Base-by-base conservation (phyloP, 768 basidiomycete genomes). In the Mrakia frigida region DNA sequence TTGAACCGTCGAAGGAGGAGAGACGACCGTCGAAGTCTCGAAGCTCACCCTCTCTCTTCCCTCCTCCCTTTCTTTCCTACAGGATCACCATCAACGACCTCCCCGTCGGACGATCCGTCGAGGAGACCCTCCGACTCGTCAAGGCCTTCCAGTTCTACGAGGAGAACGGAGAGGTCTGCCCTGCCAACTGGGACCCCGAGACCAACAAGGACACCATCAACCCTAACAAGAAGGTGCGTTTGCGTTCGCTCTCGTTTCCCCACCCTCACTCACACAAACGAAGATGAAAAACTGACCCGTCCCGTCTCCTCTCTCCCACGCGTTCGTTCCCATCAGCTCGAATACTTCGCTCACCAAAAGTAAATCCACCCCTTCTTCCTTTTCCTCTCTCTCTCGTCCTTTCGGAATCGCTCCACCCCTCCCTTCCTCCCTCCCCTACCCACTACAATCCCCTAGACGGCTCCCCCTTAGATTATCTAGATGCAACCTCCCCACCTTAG, bases 91-190 rank as follows among this genome's bases (percentile, higher is more conserved):
- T 96, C 78, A 96, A 96, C 82, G 94, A 97, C 83, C 87, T 95
- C 56, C 92, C 94, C 21, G 93, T 96, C 69, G 94, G 94, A n/a
- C 91, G 94, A 73, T 94, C 92, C 3, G 94, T 96, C 73, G 93
- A 94, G 52, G 94, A 97, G 86, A 94, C 94, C 1, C 80, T 94
- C 73, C 91, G 94, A 77, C 89, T 97, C 69, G 86, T 97, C 85
- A 90, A 95, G 84, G 94, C 94, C 31, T 94, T 96, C 90, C 93
- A 95, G 75, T 77, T 56, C 71, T 63, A 35, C 52, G 94, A 96
- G 78, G 86, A 90, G 83, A 88, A 93, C 81, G 94, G 94, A 35
- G 93, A 97, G 83, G 53, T 73, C 39, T 96, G 94, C 86, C 94
- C 94, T 23, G 90, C 89, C 18, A 92, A 92, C 84, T 96, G 94